Percentiles rank a stretch among this genome's conserved stretches.
Conservation (phyloP, 2,329 filamentous ascomycete genomes). For the Diaporthe vexans region DNA sequence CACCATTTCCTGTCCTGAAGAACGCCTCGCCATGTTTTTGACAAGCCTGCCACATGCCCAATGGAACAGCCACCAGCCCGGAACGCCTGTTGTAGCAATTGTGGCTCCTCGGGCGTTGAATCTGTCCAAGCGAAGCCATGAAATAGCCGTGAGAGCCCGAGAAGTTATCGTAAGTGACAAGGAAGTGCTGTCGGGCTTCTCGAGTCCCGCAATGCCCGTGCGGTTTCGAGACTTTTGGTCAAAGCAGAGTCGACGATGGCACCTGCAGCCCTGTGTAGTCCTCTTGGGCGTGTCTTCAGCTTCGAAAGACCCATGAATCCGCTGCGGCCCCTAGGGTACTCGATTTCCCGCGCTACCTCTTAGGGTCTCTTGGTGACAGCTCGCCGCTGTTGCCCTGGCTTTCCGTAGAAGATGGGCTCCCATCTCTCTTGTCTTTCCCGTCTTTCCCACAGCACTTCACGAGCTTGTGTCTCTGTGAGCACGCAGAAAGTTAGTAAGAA, state of each 20-base stretch:
- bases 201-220: not conserved
- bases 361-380: conserved; percentile 42
- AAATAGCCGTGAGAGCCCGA: not conserved
- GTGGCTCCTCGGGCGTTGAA: not conserved
- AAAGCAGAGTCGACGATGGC: not conserved
- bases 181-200: not conserved
- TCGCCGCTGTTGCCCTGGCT: conserved; percentile 41
- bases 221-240: not conserved
- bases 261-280: not conserved
- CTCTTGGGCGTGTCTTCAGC: not conserved
- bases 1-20: conserved; percentile 8
- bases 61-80: not conserved
- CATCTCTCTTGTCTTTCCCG: conserved; percentile 44
- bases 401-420: conserved; percentile 37
- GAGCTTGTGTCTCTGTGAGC: conserved; percentile 70
- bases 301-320: not conserved
- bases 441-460: conserved; percentile 73
- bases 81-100: conserved; percentile 13
- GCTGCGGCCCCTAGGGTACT: not conserved
- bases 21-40: conserved; percentile 32
- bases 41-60: conserved; percentile 26
- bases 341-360: conserved; percentile 24
- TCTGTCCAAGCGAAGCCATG: not conserved
- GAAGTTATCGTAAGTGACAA: not conserved
- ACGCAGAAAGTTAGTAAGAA: conserved; percentile 41